phyloP scores from a whole-genome alignment of 768 basidiomycete species.

The Lactarius indigo region DNA sequence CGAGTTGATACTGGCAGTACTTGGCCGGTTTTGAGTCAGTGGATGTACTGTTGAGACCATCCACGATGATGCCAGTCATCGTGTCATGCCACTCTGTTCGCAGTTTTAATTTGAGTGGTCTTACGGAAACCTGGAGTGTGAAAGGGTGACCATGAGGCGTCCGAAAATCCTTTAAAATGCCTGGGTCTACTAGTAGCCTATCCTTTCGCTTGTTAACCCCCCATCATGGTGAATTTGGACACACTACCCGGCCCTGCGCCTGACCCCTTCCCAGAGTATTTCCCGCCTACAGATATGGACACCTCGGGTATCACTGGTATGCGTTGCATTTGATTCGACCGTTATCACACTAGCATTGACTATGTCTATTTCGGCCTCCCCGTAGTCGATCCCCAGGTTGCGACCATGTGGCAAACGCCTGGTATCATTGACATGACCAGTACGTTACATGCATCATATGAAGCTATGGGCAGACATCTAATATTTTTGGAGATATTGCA shows the following conservation, averaged over 20 bases:
- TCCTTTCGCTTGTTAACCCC: neutral
- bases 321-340: neutral
- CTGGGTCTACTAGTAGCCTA: neutral
- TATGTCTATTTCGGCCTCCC: neutral
- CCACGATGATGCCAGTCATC: too few relatives aligned
- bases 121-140: neutral
- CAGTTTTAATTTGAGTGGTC: neutral
- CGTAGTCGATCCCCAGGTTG: neutral
- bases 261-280: neutral
- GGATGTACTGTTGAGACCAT: neutral
- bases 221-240: neutral
- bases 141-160: neutral
- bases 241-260: neutral
- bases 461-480: neutral
- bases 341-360: neutral
- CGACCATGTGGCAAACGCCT: neutral
- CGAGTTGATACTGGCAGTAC: neutral
- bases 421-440: neutral
- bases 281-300: neutral
- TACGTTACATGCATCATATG: neutral
- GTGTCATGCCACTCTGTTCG: neutral
- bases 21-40: neutral
- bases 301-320: neutral
- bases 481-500: neutral
- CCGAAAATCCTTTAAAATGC: neutral